Evolutionary conservation across 495 filamentous ascomycete genomes (phyloP).

Genomic region (Lophiotrema nucula): DNA sequence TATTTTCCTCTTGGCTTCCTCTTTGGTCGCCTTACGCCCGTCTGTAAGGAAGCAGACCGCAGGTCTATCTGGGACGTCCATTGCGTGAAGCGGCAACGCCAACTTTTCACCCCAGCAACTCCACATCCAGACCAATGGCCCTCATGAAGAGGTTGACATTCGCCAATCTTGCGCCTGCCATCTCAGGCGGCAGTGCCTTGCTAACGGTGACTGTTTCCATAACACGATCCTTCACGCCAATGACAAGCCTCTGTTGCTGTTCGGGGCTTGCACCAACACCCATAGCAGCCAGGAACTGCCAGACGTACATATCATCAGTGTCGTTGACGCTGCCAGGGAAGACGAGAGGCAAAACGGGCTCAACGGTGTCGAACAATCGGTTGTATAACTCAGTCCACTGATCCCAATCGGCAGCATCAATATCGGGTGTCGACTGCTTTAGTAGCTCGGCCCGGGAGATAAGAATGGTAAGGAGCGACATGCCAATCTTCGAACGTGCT

Average conservation of each 20-base stretch:
- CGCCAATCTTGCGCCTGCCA: conserved; percentile 73
- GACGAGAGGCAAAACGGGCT: conserved; percentile 75
- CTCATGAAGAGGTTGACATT: conserved; percentile 99
- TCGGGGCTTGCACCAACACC: conserved; percentile 88
- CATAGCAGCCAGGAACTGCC: conserved; percentile 94
- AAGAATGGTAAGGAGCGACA: conserved; percentile 90
- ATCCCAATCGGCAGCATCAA: conserved; percentile 57
- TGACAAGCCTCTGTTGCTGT: conserved; percentile 89
- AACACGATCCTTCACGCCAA: conserved; percentile 96
- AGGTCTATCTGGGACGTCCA: too few species aligned
- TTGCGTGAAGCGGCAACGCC: too few species aligned
- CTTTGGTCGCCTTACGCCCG: too few species aligned
- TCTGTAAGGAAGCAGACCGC: too few species aligned
- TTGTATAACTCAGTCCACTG: conserved; percentile 77
- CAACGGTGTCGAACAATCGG: conserved; percentile 79
- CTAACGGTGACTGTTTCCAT: conserved; percentile 90
- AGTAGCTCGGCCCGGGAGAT: conserved; percentile 90
- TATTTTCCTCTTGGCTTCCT: too few species aligned
- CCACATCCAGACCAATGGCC: conserved; percentile 95
- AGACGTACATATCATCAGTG: conserved; percentile 78
- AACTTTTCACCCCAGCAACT: conserved; percentile 69
- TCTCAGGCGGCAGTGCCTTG: conserved; percentile 82
- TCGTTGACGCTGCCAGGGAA: conserved; percentile 74
- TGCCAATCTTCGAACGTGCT: conserved; percentile 78
- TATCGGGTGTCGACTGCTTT: conserved; percentile 56